These are phyloP conservation scores for Aspergillus wentii DNA, from an alignment of 495 filamentous ascomycete species.

Conservation along the genomic window DNA sequence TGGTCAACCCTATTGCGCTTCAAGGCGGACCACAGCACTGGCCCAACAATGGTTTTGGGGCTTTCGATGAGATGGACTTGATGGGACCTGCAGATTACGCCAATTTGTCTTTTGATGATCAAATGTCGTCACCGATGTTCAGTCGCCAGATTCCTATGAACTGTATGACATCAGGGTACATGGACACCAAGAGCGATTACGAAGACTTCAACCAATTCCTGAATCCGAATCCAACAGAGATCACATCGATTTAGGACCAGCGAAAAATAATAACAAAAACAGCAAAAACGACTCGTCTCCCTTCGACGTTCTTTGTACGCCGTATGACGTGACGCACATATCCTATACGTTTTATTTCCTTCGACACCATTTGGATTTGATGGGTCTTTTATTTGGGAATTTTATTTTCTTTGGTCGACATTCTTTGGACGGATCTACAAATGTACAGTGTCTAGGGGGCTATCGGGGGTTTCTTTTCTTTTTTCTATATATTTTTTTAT, in stretches of 20 bases:
- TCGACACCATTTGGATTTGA: too few species aligned
- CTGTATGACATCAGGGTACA: slow-evolving; percentile 25
- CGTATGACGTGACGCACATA: slow-evolving; percentile 37
- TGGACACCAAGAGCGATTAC: slow-evolving; percentile 30
- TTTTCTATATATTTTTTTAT: not conserved
- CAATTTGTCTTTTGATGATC: slow-evolving; percentile 33
- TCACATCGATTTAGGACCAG: slow-evolving; percentile 31
- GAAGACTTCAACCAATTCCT: slow-evolving; percentile 43
- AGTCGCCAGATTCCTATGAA: slow-evolving; percentile 33
- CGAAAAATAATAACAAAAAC: not conserved
- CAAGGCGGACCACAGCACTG: slow-evolving; percentile 31
- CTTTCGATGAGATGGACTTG: slow-evolving; percentile 41
- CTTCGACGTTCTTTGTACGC: slow-evolving; percentile 15
- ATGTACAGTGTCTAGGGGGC: not conserved
- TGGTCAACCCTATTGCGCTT: slow-evolving; percentile 37
- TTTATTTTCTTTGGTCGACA: slow-evolving; percentile 1
- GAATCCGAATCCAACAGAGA: slow-evolving; percentile 39
- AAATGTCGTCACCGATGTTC: slow-evolving; percentile 34
- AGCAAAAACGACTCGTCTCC: not conserved
- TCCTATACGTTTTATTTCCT: slow-evolving; percentile 26
- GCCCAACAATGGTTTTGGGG: slow-evolving; percentile 19
- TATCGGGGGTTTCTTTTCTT: slow-evolving; percentile 4
- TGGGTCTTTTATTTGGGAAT: too few species aligned
- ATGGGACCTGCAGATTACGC: slow-evolving; percentile 30
- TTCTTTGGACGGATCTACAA: not conserved